Evolutionary conservation across 306 rosid species (phyloP).

Genomic region (Quercus robur): DNA sequence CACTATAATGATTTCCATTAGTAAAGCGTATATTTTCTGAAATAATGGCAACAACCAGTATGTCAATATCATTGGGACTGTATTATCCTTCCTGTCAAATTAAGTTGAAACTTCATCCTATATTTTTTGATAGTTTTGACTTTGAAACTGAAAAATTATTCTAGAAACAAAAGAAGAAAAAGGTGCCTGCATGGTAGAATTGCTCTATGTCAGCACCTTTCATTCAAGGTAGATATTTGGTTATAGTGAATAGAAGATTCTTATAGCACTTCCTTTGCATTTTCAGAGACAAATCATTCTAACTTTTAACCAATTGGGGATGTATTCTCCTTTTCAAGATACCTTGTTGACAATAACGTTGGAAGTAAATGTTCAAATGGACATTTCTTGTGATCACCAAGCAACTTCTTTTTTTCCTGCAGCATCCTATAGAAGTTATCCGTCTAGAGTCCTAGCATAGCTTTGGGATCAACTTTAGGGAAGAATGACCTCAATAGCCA

Average conservation of each 20-base stretch:
- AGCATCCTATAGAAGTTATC: neutral
- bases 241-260: neutral
- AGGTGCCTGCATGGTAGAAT: neutral
- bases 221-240: neutral
- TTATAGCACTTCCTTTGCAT: neutral
- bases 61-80: neutral
- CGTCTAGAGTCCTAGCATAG: neutral
- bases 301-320: neutral
- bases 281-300: neutral
- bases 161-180: neutral
- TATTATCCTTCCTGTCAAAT: neutral
- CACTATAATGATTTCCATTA: neutral
- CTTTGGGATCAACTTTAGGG: neutral
- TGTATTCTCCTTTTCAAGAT: neutral
- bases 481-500: neutral
- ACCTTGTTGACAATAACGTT: neutral
- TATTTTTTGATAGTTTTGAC: neutral
- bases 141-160: neutral
- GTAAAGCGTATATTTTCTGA: neutral
- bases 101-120: neutral
- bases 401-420: neutral
- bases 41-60: neutral
- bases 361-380: neutral
- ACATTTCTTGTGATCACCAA: neutral
- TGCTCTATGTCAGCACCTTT: neutral